These are phyloP conservation scores for Ascodesmis nigricans DNA, from an alignment of 495 filamentous ascomycete species.

Conservation along the genomic window DNA sequence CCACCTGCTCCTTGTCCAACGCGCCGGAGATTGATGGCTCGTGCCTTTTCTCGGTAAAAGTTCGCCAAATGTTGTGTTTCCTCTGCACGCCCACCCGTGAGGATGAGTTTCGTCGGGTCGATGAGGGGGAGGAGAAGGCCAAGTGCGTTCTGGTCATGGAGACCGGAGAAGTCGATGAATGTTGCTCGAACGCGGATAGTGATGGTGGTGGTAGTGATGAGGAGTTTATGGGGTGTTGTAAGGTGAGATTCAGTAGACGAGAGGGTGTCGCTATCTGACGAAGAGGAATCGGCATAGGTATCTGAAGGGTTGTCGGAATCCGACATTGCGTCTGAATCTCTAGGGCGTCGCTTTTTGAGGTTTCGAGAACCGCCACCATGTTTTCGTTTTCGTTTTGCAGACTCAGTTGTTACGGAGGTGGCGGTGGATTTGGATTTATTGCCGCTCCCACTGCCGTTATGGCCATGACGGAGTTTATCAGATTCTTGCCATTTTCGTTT, in stretches of 20 bases:
- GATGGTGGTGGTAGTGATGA: conserved; percentile 36
- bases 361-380: conserved; percentile 13
- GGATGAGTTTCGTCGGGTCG: conserved; percentile 75
- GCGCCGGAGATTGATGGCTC: conserved; percentile 4
- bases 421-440: background rate
- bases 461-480: too few relatives aligned
- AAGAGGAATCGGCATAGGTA: too few relatives aligned
- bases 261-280: too few relatives aligned
- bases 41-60: conserved; percentile 46
- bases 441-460: conserved; percentile 15
- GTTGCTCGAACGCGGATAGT: conserved; percentile 50
- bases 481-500: conserved; percentile 89
- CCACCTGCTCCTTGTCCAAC: conserved; percentile 22
- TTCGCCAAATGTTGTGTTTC: conserved; percentile 57
- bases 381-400: conserved; percentile 13
- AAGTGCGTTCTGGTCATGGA: conserved; percentile 80
- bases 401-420: conserved; percentile 12
- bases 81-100: conserved; percentile 53
- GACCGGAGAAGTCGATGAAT: conserved; percentile 74
- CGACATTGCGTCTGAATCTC: conserved; percentile 25
- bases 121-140: conserved; percentile 91
- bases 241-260: too few relatives aligned
- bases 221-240: conserved; percentile 52
- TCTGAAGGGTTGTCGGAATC: conserved; percentile 26
- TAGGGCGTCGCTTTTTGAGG: too few relatives aligned